These are phyloP conservation scores for Parietaria judaica DNA, from an alignment of 306 rosid genomes.

Conservation along the genomic window DNA sequence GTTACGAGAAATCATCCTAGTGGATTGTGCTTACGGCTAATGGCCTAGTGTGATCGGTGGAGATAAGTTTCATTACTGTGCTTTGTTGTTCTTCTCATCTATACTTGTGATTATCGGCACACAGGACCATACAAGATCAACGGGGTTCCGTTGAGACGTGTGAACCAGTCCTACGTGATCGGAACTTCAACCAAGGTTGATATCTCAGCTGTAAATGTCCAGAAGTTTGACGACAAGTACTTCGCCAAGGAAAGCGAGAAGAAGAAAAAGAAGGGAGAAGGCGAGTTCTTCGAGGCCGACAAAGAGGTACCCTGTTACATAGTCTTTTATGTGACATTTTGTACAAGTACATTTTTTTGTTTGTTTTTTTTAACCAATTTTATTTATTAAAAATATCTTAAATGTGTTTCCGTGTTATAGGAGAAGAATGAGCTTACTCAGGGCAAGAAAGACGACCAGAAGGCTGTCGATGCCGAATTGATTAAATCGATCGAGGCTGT, in stretches of 20 bases:
- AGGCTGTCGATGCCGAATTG: slow-evolving; percentile 46
- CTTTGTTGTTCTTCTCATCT: too few relatives aligned
- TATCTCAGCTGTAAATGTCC: slow-evolving; percentile 23
- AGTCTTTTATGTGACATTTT: neutral
- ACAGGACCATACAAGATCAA: slow-evolving; percentile 32
- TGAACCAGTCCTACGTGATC: slow-evolving; percentile 32
- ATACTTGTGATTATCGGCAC: neutral
- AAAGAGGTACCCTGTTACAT: slow-evolving; percentile 21
- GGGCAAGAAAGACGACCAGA: slow-evolving; percentile 75
- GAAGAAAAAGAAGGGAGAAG: slow-evolving; percentile 31
- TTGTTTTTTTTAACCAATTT: neutral
- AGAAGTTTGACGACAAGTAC: slow-evolving; percentile 28
- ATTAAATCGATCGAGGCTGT: slow-evolving; percentile 54
- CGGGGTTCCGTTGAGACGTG: slow-evolving; percentile 36
- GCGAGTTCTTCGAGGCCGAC: slow-evolving; percentile 31
- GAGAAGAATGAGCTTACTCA: slow-evolving; percentile 62
- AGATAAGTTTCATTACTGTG: too few relatives aligned
- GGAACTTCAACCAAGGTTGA: slow-evolving; percentile 34
- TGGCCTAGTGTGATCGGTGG: too few relatives aligned
- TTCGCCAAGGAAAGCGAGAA: slow-evolving; percentile 22
- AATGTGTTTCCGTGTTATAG: slow-evolving; percentile 20
- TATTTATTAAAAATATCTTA: neutral
- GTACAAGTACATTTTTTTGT: neutral
- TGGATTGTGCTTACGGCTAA: too few relatives aligned
- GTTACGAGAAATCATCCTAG: too few relatives aligned